Evolutionary conservation across 176 grass and related monocot genomes (phyloP), one percentile per base, ranked within the genome.

Genomic region (Stipa capillata): DNA sequence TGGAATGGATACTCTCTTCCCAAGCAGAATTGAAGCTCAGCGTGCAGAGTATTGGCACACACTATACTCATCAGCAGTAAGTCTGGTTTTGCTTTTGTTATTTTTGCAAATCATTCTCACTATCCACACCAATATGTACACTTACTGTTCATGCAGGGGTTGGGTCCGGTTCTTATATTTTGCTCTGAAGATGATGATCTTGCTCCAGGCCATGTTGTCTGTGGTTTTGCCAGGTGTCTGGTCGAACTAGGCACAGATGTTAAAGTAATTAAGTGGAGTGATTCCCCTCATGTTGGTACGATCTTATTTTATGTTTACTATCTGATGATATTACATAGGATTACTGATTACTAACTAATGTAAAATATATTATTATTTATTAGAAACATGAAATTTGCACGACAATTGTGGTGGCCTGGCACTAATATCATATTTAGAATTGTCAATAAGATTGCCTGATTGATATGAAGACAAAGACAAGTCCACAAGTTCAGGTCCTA

Each of bases 21-120:
- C 87, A 74, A 90, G 85, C 86, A 99, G 90, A 92, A 83, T 95
- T 93, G 92, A 99, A 82, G 90, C 88, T 74, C 92, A 99, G 62
- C 89, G 90, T 70, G 79, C 87, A 57, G 96, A 95, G 70, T 95
- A 99, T 64, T 99, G 96, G 96, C 92, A 95, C 43, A 88, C 78
- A n/a, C 79, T 95, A 18, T 95, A 89, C 72, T 99, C 92, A 77
- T 91, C 96, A 78, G 86, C 82, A 75, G 96, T 93, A 93, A 91
- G 80, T 40, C 18, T 13, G 4, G 63, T 65, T 83, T 45, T 77
- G 10, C 57, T 35, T 72, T 47, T 72, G 2, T 40, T 39, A 23
- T 83, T 52, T 54, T 55, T 66, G 13, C 17, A 71, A 57, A 63
- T 10, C 51, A 56, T 57, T 48, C 29, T 81, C 12, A 11, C 49